Percentiles rank a stretch among this genome's conserved stretches.
phyloP scores from a whole-genome alignment of 2,329 filamentous ascomycete species.

The Neurospora crassa region DNA sequence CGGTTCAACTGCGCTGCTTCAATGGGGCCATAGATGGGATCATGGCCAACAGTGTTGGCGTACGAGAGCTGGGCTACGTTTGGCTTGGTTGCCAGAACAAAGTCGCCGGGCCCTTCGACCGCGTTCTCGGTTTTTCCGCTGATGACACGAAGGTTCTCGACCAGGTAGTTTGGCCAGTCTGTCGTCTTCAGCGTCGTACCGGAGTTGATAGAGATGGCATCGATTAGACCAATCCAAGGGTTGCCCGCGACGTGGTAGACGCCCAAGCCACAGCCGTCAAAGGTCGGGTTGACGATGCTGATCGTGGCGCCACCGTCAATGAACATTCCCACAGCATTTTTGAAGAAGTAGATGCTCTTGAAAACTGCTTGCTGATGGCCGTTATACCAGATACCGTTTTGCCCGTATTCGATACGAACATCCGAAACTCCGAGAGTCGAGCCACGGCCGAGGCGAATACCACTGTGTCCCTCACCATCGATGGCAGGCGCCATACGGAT shows the following conservation, averaged over 20 bases:
- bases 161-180: constrained; percentile 30
- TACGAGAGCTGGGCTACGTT: constrained; percentile 32
- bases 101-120: constrained; percentile 23
- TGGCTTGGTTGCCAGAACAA: constrained; percentile 20
- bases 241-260: constrained; percentile 27
- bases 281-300: constrained; percentile 29
- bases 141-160: constrained; percentile 28
- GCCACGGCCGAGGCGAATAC: constrained; percentile 30
- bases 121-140: constrained; percentile 24
- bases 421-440: constrained; percentile 32
- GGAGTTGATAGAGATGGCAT: constrained; percentile 31
- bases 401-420: constrained; percentile 30
- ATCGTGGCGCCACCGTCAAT: constrained; percentile 30
- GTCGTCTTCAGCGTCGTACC: constrained; percentile 29
- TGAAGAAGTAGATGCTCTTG: constrained; percentile 34
- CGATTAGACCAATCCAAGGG: constrained; percentile 32
- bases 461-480: constrained; percentile 30
- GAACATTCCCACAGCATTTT: constrained; percentile 31
- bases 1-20: constrained; percentile 21
- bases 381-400: constrained; percentile 33
- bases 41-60: constrained; percentile 31
- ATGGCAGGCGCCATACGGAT: constrained; percentile 29
- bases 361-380: constrained; percentile 34
- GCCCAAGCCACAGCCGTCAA: constrained; percentile 29
- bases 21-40: constrained; percentile 29